Conservation (phyloP, 345 rosid genomes). For the Arabis hirsuta region DNA sequence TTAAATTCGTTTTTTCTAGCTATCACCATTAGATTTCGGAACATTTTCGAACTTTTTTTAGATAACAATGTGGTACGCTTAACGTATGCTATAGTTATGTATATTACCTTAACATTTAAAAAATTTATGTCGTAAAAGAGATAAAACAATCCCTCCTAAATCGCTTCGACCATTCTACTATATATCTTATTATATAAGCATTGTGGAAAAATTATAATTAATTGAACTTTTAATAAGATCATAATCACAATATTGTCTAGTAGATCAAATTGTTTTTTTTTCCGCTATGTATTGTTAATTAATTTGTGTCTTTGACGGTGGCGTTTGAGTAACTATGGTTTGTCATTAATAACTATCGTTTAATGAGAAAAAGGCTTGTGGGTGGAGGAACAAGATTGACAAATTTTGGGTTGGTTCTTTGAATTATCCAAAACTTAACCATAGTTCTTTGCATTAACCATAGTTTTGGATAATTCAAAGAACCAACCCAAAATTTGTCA, state of each 20-base stretch:
- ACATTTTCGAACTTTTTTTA: no score
- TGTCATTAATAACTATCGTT: no score
- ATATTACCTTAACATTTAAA: no score
- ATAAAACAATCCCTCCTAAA: no score
- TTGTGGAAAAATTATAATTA: no score
- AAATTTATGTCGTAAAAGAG: no score
- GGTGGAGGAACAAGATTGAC: slow-evolving; percentile 33
- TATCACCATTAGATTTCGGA: no score
- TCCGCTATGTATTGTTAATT: not conserved
- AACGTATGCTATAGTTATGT: no score
- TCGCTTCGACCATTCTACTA: no score
- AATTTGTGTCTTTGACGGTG: slow-evolving; percentile 13
- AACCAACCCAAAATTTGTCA: slow-evolving; percentile 23
- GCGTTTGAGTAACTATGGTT: not conserved
- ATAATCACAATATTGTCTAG: not conserved
- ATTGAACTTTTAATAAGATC: not conserved
- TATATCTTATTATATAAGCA: no score
- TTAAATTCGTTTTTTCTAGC: no score
- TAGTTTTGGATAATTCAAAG: slow-evolving; percentile 18
- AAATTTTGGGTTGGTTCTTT: slow-evolving; percentile 22
- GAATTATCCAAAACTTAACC: slow-evolving; percentile 9
- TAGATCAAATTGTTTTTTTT: not conserved
- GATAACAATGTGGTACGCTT: no score
- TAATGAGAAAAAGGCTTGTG: slow-evolving; percentile 22
- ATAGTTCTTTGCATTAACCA: not conserved